Conservation (phyloP, 176 grass and related monocot species). For the Phoenix roebelenii region DNA sequence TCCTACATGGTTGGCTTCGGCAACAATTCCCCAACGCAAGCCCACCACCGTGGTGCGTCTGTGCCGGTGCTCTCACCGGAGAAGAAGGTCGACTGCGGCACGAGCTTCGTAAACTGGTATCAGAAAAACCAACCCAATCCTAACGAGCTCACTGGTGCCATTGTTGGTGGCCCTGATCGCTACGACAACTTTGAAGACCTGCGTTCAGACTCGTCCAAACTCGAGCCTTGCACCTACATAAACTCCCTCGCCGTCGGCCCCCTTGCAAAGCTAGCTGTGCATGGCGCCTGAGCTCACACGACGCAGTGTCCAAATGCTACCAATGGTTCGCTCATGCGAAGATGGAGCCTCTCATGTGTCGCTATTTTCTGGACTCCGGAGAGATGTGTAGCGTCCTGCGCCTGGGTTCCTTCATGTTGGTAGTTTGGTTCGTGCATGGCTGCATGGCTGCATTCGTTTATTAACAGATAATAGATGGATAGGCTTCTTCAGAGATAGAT, state of each 20-base stretch:
- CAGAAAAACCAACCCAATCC: slow-evolving; percentile 45
- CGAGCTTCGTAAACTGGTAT: slow-evolving; percentile 75
- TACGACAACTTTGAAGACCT: slow-evolving; percentile 62
- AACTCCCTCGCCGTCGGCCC: slow-evolving; percentile 85
- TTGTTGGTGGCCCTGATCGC: slow-evolving; percentile 70
- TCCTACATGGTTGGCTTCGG: slow-evolving; percentile 90
- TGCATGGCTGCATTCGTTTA: too few relatives aligned
- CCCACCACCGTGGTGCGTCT: slow-evolving; percentile 76
- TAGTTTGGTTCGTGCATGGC: too few relatives aligned
- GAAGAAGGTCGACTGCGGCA: slow-evolving; percentile 37
- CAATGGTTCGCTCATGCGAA: too few relatives aligned
- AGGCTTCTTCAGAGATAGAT: too few relatives aligned
- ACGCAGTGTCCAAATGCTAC: background rate
- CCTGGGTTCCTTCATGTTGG: too few relatives aligned
- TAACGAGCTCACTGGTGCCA: slow-evolving; percentile 83
- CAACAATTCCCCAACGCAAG: slow-evolving; percentile 46
- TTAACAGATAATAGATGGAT: too few relatives aligned
- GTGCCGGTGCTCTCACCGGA: slow-evolving; percentile 34
- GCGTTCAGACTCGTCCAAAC: slow-evolving; percentile 34
- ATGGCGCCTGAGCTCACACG: slow-evolving; percentile 22
- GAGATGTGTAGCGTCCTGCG: too few relatives aligned
- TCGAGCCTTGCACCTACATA: slow-evolving; percentile 82
- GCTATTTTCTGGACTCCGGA: too few relatives aligned
- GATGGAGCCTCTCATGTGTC: too few relatives aligned
- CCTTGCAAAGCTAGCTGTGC: slow-evolving; percentile 63